These are phyloP conservation scores for Eucalyptus globulus DNA, from an alignment of 345 rosid species.

Conservation along the genomic window DNA sequence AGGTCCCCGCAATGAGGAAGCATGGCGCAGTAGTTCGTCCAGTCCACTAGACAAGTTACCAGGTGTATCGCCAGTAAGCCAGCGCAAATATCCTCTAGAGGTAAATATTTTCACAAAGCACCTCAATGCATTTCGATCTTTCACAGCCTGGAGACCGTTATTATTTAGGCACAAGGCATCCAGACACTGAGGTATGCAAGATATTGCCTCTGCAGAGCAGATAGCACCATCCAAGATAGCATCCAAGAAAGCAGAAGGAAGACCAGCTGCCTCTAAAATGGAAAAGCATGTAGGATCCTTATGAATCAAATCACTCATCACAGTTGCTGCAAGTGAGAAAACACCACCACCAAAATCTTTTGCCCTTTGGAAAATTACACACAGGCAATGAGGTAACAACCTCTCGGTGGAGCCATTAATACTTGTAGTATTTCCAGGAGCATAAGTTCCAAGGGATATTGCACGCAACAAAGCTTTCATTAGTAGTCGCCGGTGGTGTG, in stretches of 20 bases:
- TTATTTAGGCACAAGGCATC: slow-evolving; percentile 91
- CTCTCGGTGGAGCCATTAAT: slow-evolving; percentile 80
- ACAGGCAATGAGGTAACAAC: slow-evolving; percentile 79
- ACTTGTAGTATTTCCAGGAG: slow-evolving; percentile 79
- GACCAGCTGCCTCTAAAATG: slow-evolving; percentile 77
- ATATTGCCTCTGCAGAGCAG: slow-evolving; percentile 85
- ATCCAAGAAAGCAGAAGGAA: slow-evolving; percentile 89
- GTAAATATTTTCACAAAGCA: slow-evolving; percentile 93
- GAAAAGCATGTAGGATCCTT: slow-evolving; percentile 91
- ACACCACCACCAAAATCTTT: slow-evolving; percentile 97
- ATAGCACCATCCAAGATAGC: slow-evolving; percentile 81
- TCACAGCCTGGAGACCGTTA: slow-evolving; percentile 85
- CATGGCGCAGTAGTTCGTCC: slow-evolving; percentile 93
- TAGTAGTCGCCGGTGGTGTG: slow-evolving; percentile 60
- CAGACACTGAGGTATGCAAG: slow-evolving; percentile 95
- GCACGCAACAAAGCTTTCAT: slow-evolving; percentile 85
- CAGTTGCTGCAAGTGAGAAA: slow-evolving; percentile 92
- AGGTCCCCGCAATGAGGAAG: slow-evolving; percentile 70
- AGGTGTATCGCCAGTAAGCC: slow-evolving; percentile 72
- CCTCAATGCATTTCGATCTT: slow-evolving; percentile 75
- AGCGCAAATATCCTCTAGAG: slow-evolving; percentile 64
- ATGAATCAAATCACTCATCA: slow-evolving; percentile 96
- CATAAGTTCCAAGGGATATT: slow-evolving; percentile 90
- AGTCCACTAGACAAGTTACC: slow-evolving; percentile 80
- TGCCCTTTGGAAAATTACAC: slow-evolving; percentile 68